Evolutionary conservation across 2,329 filamentous ascomycete genomes (phyloP), one percentile per base, ranked within the genome.

Genomic region (Clonostachys solani): DNA sequence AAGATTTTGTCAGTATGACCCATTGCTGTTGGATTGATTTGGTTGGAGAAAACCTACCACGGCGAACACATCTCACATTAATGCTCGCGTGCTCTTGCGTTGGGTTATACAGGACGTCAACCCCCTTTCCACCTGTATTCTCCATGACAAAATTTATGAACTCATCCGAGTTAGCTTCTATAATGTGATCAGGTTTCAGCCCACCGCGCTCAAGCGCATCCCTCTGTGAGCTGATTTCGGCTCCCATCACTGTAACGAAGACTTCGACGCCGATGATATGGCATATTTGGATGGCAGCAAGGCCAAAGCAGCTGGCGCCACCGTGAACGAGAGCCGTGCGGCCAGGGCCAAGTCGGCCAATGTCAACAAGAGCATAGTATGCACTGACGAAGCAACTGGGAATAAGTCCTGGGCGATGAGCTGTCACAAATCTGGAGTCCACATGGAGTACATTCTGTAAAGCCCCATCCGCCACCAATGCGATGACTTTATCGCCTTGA

Each of bases 21-120:
- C 15, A 38, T n/a, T n/a, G 5, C 13, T 16, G 13, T 38, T 38
- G 15, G 15, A n/a, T n/a, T 38, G 15, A 8, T n/a, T n/a, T 38
- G 36, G 7, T n/a, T 38, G 7, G 10, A 3, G 36, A 10, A n/a
- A 38, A 59, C 65, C 57, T 59, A 66, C 69, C 61, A 19, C 51
- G 57, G 35, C 63, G 60, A 19, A 72, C 60, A 40, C 67, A 72
- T 37, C 59, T 54, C 13, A 61, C 53, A 47, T 60, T 65, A 5
- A 56, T 48, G 4, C 64, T 60, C 5, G 64, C 45, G 35, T 65
- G 53, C 9, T 62, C 54, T 43, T 66, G 65, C 0, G 73, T 70
- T 1, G 74, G 63, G 50, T 76, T 74, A 45, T 75, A 74, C 2
- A 77, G 60, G 5, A 75, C 49, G 41, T 78, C 69, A 3, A 75